Base-by-base conservation (phyloP, 2,329 filamentous ascomycete genomes). In the Colletotrichum karsti region DNA sequence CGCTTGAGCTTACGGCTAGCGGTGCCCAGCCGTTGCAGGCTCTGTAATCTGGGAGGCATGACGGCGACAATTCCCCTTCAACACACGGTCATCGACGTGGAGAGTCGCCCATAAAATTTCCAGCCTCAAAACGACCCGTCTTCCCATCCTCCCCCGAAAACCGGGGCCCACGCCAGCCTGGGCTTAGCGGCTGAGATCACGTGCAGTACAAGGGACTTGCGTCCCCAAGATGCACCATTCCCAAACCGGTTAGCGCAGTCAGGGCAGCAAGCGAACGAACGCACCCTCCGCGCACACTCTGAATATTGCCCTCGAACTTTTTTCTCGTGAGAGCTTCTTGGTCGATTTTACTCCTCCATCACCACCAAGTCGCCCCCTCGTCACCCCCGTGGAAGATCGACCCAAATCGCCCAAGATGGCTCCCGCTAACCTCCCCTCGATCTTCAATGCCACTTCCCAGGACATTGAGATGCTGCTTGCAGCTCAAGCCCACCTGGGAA, bases 391-490 rank as follows among this genome's bases (percentile, higher is more conserved):
- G 66, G 66, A 69, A 69, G 66, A 67, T 67, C 66, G 65, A 69
- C 65, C 64, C 58, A 63, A 64, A 61, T 54, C 50, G 55, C 60
- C 65, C 91, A 96, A 91, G 83, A 98, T 98, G 95, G 94, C 95
- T 82, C 93, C 95, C 83, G 89, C 91, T 80, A 97, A 98, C 88
- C 92, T 98, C 76, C 96, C 96, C 83, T 88, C 95, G 76, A 88
- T 92, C 81, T 97, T 99, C 92, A 96, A 97, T 90, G 93, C 96
- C 81, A 98, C 96, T 80, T 92, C 91, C 82, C 91, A 97, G 88
- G 96, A 99, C 89, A 97, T 99, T 87, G 96, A 99, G 93, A 96
- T 95, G 93, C 94, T 99, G 82, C 93, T 99, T 79, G 93, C 95
- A 81, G 95, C 97, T 80, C 95, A 98, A 88, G 91, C 88, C 87